Conservation (phyloP, 805 yeast species). For the Saturnispora serradocipensis region DNA sequence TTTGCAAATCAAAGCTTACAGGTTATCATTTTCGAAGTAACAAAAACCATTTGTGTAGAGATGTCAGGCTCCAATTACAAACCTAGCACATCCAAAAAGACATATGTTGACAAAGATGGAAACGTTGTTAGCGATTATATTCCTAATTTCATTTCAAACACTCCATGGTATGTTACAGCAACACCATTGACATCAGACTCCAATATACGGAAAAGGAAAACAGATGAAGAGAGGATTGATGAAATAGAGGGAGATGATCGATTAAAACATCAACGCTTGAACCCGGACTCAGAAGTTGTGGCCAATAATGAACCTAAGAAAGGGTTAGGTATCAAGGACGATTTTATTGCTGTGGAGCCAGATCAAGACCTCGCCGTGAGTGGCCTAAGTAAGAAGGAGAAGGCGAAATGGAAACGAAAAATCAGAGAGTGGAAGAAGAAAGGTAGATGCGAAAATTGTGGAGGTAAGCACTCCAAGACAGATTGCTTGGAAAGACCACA, state of each 20-base stretch:
- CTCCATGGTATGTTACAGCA: constrained; percentile 33
- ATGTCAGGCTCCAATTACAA: not conserved
- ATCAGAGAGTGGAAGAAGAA: constrained; percentile 15
- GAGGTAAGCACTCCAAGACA: constrained; percentile 38
- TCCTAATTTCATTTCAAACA: constrained; percentile 31
- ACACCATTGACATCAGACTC: constrained; percentile 21
- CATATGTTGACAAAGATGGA: constrained; percentile 7
- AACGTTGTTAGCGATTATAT: constrained; percentile 31
- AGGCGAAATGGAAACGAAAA: constrained; percentile 4
- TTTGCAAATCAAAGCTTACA: not conserved
- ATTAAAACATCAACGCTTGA: constrained; percentile 48
- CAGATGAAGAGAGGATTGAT: constrained; percentile 18
- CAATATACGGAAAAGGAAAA: constrained; percentile 21
- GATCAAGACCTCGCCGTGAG: constrained; percentile 9
- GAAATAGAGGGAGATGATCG: constrained; percentile 31
- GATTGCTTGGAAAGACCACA: constrained; percentile 56
- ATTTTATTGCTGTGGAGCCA: constrained; percentile 20
- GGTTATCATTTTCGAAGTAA: not conserved
- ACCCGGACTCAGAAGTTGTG: constrained; percentile 31
- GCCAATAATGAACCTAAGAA: constrained; percentile 41
- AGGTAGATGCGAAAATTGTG: constrained; percentile 51
- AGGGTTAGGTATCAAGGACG: constrained; percentile 52
- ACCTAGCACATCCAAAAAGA: constrained; percentile 1
- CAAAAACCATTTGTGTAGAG: not conserved
- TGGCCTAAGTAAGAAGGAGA: constrained; percentile 2